phyloP scores from a whole-genome alignment of 2,329 filamentous ascomycete genomes.

The Alternaria infectoria region DNA sequence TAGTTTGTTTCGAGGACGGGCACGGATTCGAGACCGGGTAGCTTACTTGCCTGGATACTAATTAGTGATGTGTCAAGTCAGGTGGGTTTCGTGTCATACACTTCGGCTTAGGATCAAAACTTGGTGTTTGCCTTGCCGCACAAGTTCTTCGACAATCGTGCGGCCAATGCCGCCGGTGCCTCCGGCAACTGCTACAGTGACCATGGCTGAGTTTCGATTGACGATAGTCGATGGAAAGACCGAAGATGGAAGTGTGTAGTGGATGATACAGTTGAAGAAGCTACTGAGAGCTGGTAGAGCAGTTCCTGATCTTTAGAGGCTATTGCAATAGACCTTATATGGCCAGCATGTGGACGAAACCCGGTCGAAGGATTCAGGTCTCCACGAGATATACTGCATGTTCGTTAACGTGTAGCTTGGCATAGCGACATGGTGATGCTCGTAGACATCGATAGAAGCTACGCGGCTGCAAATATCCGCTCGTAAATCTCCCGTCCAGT shows the following conservation, averaged over 20 bases:
- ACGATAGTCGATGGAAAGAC: neutral
- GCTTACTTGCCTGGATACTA: neutral
- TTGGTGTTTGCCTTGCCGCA: constrained; percentile 16
- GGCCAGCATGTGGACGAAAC: neutral
- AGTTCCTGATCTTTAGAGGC: neutral
- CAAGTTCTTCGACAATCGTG: constrained; percentile 23
- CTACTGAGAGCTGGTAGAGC: neutral
- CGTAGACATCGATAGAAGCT: neutral
- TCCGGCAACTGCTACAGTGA: constrained; percentile 28
- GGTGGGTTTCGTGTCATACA: neutral
- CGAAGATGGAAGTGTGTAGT: neutral
- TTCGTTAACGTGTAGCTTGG: neutral
- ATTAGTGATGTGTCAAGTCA: neutral
- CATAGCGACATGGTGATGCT: neutral
- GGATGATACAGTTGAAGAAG: neutral
- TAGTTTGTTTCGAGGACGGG: constrained; percentile 20
- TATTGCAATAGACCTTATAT: neutral
- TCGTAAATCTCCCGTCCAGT: neutral
- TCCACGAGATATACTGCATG: neutral
- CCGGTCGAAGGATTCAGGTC: neutral
- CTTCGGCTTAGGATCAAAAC: constrained; percentile 23
- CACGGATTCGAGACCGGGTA: neutral
- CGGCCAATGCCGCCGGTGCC: constrained; percentile 30
- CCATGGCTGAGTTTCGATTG: neutral
- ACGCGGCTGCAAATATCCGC: neutral